A percentile compares a stretch with the other conserved stretches of the same genome.
These are phyloP conservation scores for Wallemia ichthyophaga DNA, from an alignment of 1,284 basidiomycete species.

Conservation along the genomic window DNA sequence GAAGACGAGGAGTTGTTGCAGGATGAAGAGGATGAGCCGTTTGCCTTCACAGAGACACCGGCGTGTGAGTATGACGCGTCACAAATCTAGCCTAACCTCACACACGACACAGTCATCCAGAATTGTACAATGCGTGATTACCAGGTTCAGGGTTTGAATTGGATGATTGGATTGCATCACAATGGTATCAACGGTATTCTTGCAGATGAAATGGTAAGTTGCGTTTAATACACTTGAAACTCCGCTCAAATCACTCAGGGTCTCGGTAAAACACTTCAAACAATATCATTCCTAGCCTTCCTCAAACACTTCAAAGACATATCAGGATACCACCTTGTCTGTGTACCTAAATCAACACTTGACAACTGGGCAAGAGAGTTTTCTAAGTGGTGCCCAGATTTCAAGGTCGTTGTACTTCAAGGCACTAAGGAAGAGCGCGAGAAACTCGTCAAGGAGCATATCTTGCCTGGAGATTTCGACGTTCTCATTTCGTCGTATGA, in stretches of 20 bases:
- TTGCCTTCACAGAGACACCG: constrained; percentile 72
- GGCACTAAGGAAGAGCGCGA: constrained; percentile 70
- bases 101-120: constrained; percentile 31
- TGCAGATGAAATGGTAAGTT: constrained; percentile 64
- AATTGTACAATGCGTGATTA: constrained; percentile 72
- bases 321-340: constrained; percentile 62
- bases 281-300: constrained; percentile 87
- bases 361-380: constrained; percentile 95
- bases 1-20: constrained; percentile 86
- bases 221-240: neutral
- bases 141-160: constrained; percentile 84
- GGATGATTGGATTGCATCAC: constrained; percentile 81
- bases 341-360: constrained; percentile 89
- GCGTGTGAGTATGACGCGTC: constrained; percentile 33
- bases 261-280: constrained; percentile 91
- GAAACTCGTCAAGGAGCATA: constrained; percentile 29
- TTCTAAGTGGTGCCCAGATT: constrained; percentile 65
- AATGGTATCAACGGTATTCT: constrained; percentile 80
- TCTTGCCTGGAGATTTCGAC: constrained; percentile 72
- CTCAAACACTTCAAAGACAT: constrained; percentile 56
- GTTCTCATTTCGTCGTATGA: constrained; percentile 93
- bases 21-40: constrained; percentile 45
- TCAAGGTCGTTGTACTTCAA: constrained; percentile 50
- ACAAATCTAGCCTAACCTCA: neutral
- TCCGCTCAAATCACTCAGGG: constrained; percentile 27